A percentile compares a stretch with the other conserved stretches of the same genome.
These are phyloP conservation scores for Coemansia sp. DNA, from an alignment of 371 early-diverging fungal species.

Conservation along the genomic window DNA sequence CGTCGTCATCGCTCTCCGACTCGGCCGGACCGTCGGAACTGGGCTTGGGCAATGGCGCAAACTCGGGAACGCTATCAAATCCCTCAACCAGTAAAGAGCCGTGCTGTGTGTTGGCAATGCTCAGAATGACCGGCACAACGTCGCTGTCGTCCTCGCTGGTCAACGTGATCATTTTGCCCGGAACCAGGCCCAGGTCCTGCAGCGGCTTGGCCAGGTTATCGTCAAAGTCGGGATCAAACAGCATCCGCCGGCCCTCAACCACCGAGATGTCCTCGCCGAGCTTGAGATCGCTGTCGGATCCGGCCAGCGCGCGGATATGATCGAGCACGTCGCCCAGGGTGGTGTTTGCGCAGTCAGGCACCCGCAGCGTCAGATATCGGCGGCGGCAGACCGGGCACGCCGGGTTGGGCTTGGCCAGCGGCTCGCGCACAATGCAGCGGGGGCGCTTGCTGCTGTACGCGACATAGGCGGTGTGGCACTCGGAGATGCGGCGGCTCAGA, in stretches of 20 bases:
- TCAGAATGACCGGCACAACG: conserved; percentile 33
- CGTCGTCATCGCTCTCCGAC: conserved; percentile 4
- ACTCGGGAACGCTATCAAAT: conserved; percentile 24
- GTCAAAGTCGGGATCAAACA: conserved; percentile 91
- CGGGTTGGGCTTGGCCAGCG: conserved; percentile 52
- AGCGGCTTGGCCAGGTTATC: conserved; percentile 70
- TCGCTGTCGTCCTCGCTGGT: conserved; percentile 35
- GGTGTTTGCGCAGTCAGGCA: conserved; percentile 33
- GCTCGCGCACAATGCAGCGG: conserved; percentile 50
- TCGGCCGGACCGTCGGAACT: neutral
- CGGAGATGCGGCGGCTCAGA: conserved; percentile 54
- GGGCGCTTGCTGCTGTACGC: conserved; percentile 49
- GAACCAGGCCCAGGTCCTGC: conserved; percentile 53
- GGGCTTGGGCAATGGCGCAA: conserved; percentile 24
- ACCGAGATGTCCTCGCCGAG: conserved; percentile 57
- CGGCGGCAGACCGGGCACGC: conserved; percentile 57
- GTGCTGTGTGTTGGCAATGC: conserved; percentile 13
- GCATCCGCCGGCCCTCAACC: conserved; percentile 54
- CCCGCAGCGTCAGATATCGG: conserved; percentile 42
- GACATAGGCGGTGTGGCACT: conserved; percentile 58
- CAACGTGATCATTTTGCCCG: conserved; percentile 34
- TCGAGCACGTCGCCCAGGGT: conserved; percentile 46
- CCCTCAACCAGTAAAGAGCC: conserved; percentile 22
- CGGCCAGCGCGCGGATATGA: conserved; percentile 27
- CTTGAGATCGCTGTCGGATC: conserved; percentile 8